Evolutionary conservation across 2,329 filamentous ascomycete species (phyloP).

Genomic region (Apiospora arundinis): DNA sequence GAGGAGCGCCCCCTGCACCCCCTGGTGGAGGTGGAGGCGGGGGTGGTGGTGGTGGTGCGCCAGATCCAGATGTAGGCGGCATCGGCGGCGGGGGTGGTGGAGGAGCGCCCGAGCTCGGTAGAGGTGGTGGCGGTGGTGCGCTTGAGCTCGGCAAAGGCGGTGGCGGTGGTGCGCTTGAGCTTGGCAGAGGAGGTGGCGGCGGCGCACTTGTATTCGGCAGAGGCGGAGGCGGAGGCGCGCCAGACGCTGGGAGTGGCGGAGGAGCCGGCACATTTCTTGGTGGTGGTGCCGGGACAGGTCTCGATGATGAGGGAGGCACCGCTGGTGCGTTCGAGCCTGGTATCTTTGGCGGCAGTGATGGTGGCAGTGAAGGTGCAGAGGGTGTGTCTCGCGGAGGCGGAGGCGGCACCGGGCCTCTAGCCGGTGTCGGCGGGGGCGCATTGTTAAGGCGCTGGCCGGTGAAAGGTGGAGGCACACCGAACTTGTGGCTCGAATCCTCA

Average conservation of each 20-base stretch:
- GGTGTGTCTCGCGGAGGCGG: slow-evolving; percentile 63
- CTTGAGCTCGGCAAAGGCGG: slow-evolving; percentile 27
- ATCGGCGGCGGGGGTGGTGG: slow-evolving; percentile 29
- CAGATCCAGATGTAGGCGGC: slow-evolving; percentile 28
- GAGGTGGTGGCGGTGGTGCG: slow-evolving; percentile 33
- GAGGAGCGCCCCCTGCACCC: slow-evolving; percentile 40
- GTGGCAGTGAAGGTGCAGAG: slow-evolving; percentile 45
- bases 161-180: slow-evolving; percentile 31
- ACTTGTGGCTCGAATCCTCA: slow-evolving; percentile 60
- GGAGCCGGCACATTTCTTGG: slow-evolving; percentile 54
- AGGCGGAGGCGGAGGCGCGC: slow-evolving; percentile 37
- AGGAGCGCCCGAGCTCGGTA: slow-evolving; percentile 30
- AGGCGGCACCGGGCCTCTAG: slow-evolving; percentile 73
- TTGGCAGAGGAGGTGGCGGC: slow-evolving; percentile 31
- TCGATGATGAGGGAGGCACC: slow-evolving; percentile 55
- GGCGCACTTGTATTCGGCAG: slow-evolving; percentile 23
- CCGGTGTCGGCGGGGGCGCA: slow-evolving; percentile 77
- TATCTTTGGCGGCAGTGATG: slow-evolving; percentile 56
- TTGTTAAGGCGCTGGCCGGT: slow-evolving; percentile 63
- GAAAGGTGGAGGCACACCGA: slow-evolving; percentile 83
- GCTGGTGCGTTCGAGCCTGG: slow-evolving; percentile 53
- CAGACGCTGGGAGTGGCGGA: slow-evolving; percentile 34
- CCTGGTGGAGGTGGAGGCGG: slow-evolving; percentile 46
- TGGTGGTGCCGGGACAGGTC: slow-evolving; percentile 61
- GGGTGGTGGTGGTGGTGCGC: slow-evolving; percentile 36